A percentile compares a stretch with the other conserved stretches of the same genome.
These are phyloP conservation scores for Colletotrichum neosansevieriae DNA, from an alignment of 2,329 filamentous ascomycete genomes.

Conservation along the genomic window DNA sequence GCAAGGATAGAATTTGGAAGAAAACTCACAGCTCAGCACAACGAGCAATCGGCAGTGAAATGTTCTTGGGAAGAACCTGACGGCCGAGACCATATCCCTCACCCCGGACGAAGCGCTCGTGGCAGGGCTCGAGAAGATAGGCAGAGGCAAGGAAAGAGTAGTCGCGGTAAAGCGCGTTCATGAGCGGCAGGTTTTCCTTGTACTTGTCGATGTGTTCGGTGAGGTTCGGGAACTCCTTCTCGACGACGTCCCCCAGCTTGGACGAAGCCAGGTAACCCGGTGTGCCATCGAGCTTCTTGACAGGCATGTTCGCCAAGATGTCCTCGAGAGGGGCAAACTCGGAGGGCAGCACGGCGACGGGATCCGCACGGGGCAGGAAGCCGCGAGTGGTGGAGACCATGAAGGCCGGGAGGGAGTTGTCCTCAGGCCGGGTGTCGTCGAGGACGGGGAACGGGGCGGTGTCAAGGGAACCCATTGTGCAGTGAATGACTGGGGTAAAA, in stretches of 20 bases:
- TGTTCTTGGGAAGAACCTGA: conserved; percentile 76
- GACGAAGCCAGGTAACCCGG: conserved; percentile 83
- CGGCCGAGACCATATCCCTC: conserved; percentile 84
- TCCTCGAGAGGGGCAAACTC: conserved; percentile 81
- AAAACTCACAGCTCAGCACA: conserved; percentile 83
- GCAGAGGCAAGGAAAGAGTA: conserved; percentile 92
- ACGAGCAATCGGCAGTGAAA: conserved; percentile 84
- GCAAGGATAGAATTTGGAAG: background rate
- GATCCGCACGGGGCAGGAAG: conserved; percentile 78
- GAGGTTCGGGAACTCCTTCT: conserved; percentile 81
- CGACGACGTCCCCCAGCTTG: conserved; percentile 80
- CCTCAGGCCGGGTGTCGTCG: conserved; percentile 70
- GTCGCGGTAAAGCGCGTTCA: conserved; percentile 91
- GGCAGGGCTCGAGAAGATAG: conserved; percentile 92
- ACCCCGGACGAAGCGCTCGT: conserved; percentile 77
- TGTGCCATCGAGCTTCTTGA: conserved; percentile 78
- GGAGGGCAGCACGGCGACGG: conserved; percentile 72
- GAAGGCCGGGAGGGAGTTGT: conserved; percentile 77
- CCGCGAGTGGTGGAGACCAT: conserved; percentile 82
- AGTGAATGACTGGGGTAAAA: conserved; percentile 11
- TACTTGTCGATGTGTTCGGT: conserved; percentile 79
- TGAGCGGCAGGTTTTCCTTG: conserved; percentile 77
- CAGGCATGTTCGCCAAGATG: conserved; percentile 81
- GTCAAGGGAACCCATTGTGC: conserved; percentile 56
- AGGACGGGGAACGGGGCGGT: conserved; percentile 68